Evolutionary conservation across 2,329 filamentous ascomycete genomes (phyloP), one percentile per base, ranked within the genome.

Genomic region (Fusarium odoratissimum): DNA sequence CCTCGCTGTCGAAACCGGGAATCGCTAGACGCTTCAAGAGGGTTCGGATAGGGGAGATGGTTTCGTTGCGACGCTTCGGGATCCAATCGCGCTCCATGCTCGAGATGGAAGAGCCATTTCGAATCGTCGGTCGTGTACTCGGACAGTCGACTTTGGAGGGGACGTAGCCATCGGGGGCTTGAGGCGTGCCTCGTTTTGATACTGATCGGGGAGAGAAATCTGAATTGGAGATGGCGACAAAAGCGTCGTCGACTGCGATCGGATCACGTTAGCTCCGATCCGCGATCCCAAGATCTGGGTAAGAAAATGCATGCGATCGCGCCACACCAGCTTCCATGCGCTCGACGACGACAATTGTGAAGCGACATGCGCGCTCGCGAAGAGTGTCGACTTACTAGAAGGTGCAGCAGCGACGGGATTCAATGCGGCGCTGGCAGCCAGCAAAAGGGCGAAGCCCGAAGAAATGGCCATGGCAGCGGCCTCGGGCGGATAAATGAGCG

Each of bases 1-100:
- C 79, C 2, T 85, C 85, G n/a, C 91, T 91, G 81, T 97, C 91
- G 69, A 98, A 95, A 66, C 88, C 90, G n/a, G 88, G 83, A 70
- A 98, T 95, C 75, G 90, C 90, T 77, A 93, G 86, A 64, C 92
- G 89, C 23, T 84, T 84, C 57, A 98, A 86, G 73, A 97, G 90
- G 23, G 92, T 87, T 61, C 87, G 89, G 88, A 98, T 91, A n/a
- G 93, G 91, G 14, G 89, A 82, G 23, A 95, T 83, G 0, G 94
- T 97, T 72, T 91, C 91, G 68, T 90, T 89, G 71, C 94, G 89
- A 64, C 95, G 89, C 67, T 86, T 86, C 56, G 89, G 79, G 19
- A 97, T 86, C 94, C 95, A 98, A 78, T 87, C 83, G 42, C 85
- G 87, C 83, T 98, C 95, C 62, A 91, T 85, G 21, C 85, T 75